These are phyloP conservation scores for Aureobasidium sp. DNA, from an alignment of 2,329 filamentous ascomycete genomes.

Conservation along the genomic window DNA sequence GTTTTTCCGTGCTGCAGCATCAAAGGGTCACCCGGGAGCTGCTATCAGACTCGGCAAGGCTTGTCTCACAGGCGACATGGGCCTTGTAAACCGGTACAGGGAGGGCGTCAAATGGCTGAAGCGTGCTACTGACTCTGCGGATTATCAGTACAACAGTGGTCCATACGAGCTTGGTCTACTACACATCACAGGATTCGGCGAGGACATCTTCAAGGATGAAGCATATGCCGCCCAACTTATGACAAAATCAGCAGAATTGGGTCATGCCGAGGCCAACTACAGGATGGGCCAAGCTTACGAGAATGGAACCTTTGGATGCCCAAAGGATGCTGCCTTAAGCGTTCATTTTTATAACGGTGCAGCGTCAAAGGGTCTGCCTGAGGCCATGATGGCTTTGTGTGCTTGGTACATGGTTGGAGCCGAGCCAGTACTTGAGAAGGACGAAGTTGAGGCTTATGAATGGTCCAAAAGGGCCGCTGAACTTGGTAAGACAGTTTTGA, in stretches of 20 bases:
- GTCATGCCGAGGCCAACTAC: conserved; percentile 78
- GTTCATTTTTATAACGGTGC: conserved; percentile 97
- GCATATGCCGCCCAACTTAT: conserved; percentile 88
- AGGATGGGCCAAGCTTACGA: conserved; percentile 96
- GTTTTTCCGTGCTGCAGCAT: conserved; percentile 82
- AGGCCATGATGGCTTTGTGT: conserved; percentile 96
- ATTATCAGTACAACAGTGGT: conserved; percentile 83
- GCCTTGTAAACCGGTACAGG: conserved; percentile 71
- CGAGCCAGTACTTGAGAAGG: conserved; percentile 83
- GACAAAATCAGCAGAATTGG: conserved; percentile 87
- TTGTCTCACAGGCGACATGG: conserved; percentile 82
- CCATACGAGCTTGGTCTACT: conserved; percentile 84
- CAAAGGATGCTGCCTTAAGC: conserved; percentile 82
- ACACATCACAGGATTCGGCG: conserved; percentile 89
- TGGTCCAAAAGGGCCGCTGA: conserved; percentile 88
- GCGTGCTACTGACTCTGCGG: conserved; percentile 80
- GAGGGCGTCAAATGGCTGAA: conserved; percentile 97
- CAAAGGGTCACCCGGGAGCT: conserved; percentile 90
- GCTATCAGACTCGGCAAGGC: conserved; percentile 89
- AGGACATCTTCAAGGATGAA: conserved; percentile 87
- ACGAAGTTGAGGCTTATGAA: conserved; percentile 92
- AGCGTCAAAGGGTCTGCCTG: conserved; percentile 73
- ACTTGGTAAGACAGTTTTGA: conserved; percentile 50
- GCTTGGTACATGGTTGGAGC: conserved; percentile 98
- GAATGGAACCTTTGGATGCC: conserved; percentile 79